Base-by-base conservation (phyloP, 2,329 filamentous ascomycete species). In the Chrysosporium queenslandicum region DNA sequence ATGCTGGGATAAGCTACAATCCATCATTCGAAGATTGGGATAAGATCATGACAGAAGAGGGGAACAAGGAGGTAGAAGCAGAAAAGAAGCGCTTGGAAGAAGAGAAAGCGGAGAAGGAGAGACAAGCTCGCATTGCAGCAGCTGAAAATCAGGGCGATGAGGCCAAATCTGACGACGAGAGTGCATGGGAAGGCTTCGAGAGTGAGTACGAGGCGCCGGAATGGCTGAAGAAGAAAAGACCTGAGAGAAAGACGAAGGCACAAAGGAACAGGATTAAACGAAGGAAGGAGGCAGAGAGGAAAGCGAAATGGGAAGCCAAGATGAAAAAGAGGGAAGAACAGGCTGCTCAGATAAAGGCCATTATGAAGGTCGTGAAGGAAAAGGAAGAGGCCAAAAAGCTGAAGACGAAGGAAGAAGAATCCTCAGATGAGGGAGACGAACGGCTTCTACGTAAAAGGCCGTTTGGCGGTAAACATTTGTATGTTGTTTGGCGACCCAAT, bases 1-100 rank as follows among this genome's bases (percentile, higher is more conserved):
- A 82, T 5, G 87, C 84, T 14, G 89, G 87, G 54, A 87, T 84
- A 68, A 94, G 87, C 61, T 98, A 98, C 73, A 98, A 98, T 66
- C 92, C 92, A 0, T 74, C 80, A 4, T 94, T 94, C 60, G 78
- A 81, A 57, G 89, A 95, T 57, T 98, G 94, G 77, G 84, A 90
- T 61, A 77, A 80, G 7, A 79, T 91, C 14, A 73, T 95, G 41
- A 77, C 79, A 18, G 75, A 80, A 39, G 87, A 94, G 68, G 86
- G 87, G 42, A 78, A 83, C 52, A 87, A 86, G 69, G 90, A 85
- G 12, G 74, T 96, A 1, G 85, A 84, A 57, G 80, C 82, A 0
- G 91, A 97, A 70, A 79, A 81, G 66, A 81, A 85, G 66, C 83
- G 89, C 4, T 68, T 91, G 4, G 77, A 75, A 34, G 80, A 79